Base-by-base conservation (phyloP, 441 rosid genomes). In the Cnidoscolus chayamansa region DNA sequence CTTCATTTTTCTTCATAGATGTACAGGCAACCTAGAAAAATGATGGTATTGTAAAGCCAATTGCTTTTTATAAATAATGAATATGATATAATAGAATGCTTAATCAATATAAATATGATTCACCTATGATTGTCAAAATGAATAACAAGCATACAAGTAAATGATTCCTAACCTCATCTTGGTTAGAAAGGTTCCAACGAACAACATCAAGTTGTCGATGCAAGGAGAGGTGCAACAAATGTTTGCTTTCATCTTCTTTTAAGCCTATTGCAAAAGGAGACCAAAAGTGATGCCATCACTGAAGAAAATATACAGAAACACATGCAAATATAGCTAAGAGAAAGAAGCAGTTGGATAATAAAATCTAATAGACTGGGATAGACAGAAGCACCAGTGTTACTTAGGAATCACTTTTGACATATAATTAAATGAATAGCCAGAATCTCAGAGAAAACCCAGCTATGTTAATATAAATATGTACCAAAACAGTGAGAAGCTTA, bases 171-270 rank as follows among this genome's bases (percentile, higher is more conserved):
- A 90, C 98, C 97, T 93, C 98, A 71, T 95, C 86, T 84, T 91
- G 97, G 82, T 90, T 87, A 67, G 85, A 81, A 67, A 81, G 81
- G 84, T 95, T 95, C 98, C 99, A 95, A 61, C 89, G 82, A 71
- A 90, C 92, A 66, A 76, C 86, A 77, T 90, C 87, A 59, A 89
- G 91, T 83, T 81, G 87, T 72, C 74, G 84, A 64, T 31, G 76
- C 71, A 80, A 66, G 61, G 89, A 79, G 60, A 85, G 63, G 84
- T 95, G 99, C 86, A 93, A 76, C 58, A 89, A 87, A 75, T 86
- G 85, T 79, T 91, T 87, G 70, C 79, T 82, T 83, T 88, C 91
- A 74, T 89, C 88, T 77, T 89, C 90, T 55, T 47, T 65, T 51
- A 60, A 67, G 74, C 82, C 97, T 86, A 66, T 49, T 65, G 53